Conservation (phyloP, 306 rosid species). For the Arachis stenosperma region DNA sequence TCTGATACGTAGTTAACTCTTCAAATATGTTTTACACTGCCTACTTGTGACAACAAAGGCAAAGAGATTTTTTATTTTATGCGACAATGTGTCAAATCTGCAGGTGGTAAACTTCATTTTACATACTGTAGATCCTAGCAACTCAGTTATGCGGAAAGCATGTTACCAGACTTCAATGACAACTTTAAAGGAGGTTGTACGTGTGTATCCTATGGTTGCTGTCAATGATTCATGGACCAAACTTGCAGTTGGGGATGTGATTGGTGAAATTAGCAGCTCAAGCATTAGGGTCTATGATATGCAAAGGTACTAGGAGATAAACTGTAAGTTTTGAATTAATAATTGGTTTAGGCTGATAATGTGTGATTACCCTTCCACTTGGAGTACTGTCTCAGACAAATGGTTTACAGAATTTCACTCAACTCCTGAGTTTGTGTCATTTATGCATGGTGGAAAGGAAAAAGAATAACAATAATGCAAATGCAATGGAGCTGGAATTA, state of each 20-base stretch:
- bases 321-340: slow-evolving; percentile 19
- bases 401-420: slow-evolving; percentile 29
- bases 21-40: slow-evolving; percentile 34
- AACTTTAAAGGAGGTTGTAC: slow-evolving; percentile 84
- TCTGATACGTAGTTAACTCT: slow-evolving; percentile 21
- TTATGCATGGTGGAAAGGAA: slow-evolving; percentile 5
- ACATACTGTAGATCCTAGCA: slow-evolving; percentile 94
- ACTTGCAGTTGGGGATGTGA: slow-evolving; percentile 92
- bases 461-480: slow-evolving; percentile 22
- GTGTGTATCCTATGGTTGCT: slow-evolving; percentile 88
- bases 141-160: slow-evolving; percentile 87
- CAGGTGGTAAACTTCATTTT: slow-evolving; percentile 90
- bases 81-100: slow-evolving; percentile 65
- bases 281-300: slow-evolving; percentile 85
- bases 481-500: slow-evolving; percentile 23
- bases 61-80: slow-evolving; percentile 31
- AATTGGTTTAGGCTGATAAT: slow-evolving; percentile 31
- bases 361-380: slow-evolving; percentile 13
- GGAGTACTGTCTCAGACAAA: slow-evolving; percentile 27
- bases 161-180: slow-evolving; percentile 92
- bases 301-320: slow-evolving; percentile 71
- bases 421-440: slow-evolving; percentile 37
- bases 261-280: slow-evolving; percentile 72
- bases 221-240: slow-evolving; percentile 89
- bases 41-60: slow-evolving; percentile 36